Evolutionary conservation across 208 protist genomes (phyloP).

Genomic region (Leishmania amazonensis): DNA sequence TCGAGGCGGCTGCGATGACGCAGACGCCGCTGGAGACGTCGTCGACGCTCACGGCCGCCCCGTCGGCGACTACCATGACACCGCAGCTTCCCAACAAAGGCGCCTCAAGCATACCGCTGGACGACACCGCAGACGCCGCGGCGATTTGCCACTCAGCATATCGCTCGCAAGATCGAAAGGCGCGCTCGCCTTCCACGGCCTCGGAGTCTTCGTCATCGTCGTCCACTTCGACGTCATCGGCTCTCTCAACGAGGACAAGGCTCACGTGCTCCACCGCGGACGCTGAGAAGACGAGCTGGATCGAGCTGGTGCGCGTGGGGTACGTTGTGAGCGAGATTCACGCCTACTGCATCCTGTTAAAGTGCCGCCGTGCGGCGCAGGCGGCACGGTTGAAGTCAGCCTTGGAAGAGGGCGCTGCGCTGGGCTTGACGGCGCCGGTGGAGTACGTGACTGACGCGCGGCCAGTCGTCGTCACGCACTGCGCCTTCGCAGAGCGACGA

Average conservation of each 20-base stretch:
- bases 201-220: slow-evolving; percentile 1
- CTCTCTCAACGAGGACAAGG: background rate
- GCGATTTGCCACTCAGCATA: background rate
- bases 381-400: slow-evolving; percentile 37
- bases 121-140: background rate
- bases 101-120: background rate
- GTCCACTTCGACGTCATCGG: background rate
- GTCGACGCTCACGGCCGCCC: background rate
- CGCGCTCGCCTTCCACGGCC: background rate
- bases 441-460: slow-evolving; percentile 39
- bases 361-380: slow-evolving; percentile 35
- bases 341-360: slow-evolving; percentile 68
- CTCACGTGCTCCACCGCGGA: background rate
- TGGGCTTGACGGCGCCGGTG: slow-evolving; percentile 34
- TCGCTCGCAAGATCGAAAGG: background rate
- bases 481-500: slow-evolving; percentile 10
- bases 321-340: slow-evolving; percentile 67
- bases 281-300: background rate
- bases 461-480: slow-evolving; percentile 11
- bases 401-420: slow-evolving; percentile 41
- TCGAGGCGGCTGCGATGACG: slow-evolving; percentile 12
- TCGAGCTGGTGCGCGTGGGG: slow-evolving; percentile 56
- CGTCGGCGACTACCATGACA: background rate
- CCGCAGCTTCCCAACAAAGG: background rate
- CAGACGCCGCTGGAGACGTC: background rate